These are phyloP conservation scores for Psilocybe sp. DNA, from an alignment of 768 basidiomycete species.

Conservation along the genomic window DNA sequence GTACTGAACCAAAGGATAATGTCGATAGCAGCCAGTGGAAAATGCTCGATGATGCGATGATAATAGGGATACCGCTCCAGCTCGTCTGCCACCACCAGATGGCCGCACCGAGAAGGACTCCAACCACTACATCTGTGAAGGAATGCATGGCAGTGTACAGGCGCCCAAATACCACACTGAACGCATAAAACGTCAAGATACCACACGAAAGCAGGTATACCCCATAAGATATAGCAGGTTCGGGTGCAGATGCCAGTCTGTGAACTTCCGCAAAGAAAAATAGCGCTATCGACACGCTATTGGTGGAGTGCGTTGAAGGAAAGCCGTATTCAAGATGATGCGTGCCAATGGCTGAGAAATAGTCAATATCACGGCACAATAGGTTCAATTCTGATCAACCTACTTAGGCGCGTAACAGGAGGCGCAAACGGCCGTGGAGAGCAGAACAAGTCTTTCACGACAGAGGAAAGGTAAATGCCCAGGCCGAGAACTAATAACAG, in stretches of 20 bases:
- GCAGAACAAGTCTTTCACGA: slow-evolving; percentile 87
- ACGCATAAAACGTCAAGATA: slow-evolving; percentile 54
- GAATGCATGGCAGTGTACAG: slow-evolving; percentile 90
- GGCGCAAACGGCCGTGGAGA: slow-evolving; percentile 89
- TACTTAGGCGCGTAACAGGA: slow-evolving; percentile 87
- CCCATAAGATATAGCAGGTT: slow-evolving; percentile 40
- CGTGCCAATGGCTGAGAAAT: slow-evolving; percentile 60
- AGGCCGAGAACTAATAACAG: slow-evolving; percentile 67
- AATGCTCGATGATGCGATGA: slow-evolving; percentile 27
- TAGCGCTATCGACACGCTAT: slow-evolving; percentile 85
- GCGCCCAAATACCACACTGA: slow-evolving; percentile 76
- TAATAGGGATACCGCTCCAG: slow-evolving; percentile 37
- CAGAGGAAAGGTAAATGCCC: slow-evolving; percentile 85
- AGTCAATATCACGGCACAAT: background rate
- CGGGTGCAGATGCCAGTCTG: slow-evolving; percentile 37
- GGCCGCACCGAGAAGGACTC: slow-evolving; percentile 58
- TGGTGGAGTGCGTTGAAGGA: slow-evolving; percentile 93
- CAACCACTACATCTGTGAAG: slow-evolving; percentile 69
- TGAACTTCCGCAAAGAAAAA: slow-evolving; percentile 66
- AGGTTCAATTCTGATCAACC: slow-evolving; percentile 19
- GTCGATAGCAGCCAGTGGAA: slow-evolving; percentile 22
- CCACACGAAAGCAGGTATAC: slow-evolving; percentile 40
- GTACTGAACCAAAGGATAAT: slow-evolving; percentile 20
- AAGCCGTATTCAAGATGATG: slow-evolving; percentile 94
- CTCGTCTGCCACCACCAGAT: slow-evolving; percentile 64